Base-by-base conservation (phyloP, 305 asterid species). In the Fraxinus sp. region DNA sequence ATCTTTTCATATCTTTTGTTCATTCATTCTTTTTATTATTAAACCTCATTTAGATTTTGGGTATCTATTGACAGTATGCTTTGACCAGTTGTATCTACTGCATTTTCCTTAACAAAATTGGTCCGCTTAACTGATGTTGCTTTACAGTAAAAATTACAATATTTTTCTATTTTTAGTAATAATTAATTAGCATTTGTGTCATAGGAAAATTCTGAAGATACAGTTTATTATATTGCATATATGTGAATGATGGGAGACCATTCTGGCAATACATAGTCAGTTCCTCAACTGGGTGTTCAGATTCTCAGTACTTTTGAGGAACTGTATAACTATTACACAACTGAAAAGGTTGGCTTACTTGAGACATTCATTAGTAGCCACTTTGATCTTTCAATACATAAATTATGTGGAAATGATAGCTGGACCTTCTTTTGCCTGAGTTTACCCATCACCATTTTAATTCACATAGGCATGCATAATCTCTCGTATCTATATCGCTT, bases 221-320 rank as follows among this genome's bases (percentile, higher is more conserved):
- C 41, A 10, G 9, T 70, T 24, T 82, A 80, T 73, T 32, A 18
- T 26, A 57, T 77, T 83, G 85, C 92, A 96, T 98, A 88, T 94
- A 94, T 79, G 98, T 96, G 83, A 80, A 93, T 70, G 99, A 96
- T 30, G 99, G 97, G 84, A 85, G 98, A 83, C 98, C 98, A 74
- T 96, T 96, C 88, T 96, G 98, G 99, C 97, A 96, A 89, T 86
- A 81, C 84, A 96, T 96, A 84, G 98, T 94, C 78, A 96, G 95
- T 87, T 91, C 97, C 73, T 96, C 99, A 14, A 96, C 99, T 2
- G 98, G 99, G 26, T 94, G 99, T 87, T 91, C 97, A 1, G 95
- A 94, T 86, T 86, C 97, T 80, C 94, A 91, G 88, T 96, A 96
- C 87, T 86, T 92, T 96, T 76, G 99, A 96, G 89, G 99, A 96